A percentile compares a stretch with the other conserved stretches of the same genome.
Evolutionary conservation across 306 rosid species (phyloP).

Genomic region (Quercus cerris): DNA sequence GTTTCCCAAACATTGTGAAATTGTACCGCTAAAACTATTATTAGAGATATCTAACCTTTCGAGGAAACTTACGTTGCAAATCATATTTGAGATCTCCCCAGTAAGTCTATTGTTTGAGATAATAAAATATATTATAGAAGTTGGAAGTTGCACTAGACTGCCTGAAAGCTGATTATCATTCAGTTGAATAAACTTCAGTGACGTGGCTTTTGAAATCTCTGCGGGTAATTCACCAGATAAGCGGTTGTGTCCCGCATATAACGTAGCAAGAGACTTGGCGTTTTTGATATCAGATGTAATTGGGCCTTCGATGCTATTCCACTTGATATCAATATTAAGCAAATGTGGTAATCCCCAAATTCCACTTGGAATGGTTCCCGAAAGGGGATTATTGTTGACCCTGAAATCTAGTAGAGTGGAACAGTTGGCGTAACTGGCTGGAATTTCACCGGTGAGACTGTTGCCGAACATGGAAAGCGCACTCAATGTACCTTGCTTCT

Average conservation of each 20-base stretch:
- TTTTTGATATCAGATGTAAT: conserved; percentile 47
- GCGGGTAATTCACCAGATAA: conserved; percentile 60
- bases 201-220: conserved; percentile 48
- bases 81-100: conserved; percentile 10
- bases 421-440: conserved; percentile 54
- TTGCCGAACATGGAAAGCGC: conserved; percentile 57
- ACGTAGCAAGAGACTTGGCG: conserved; percentile 43
- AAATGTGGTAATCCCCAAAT: conserved; percentile 74
- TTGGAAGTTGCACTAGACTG: neutral
- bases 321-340: conserved; percentile 50
- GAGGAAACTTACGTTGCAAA: neutral
- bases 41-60: neutral
- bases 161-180: conserved; percentile 58
- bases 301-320: conserved; percentile 60
- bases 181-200: conserved; percentile 46
- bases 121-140: too few species aligned
- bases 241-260: conserved; percentile 38
- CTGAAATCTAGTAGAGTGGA: conserved; percentile 45
- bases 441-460: conserved; percentile 75
- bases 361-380: conserved; percentile 57
- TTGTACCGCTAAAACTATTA: conserved; percentile 10
- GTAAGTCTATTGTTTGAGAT: neutral
- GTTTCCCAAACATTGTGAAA: conserved; percentile 23
- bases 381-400: conserved; percentile 66
- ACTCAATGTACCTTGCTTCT: too few species aligned